phyloP scores from a whole-genome alignment of 345 rosid species.

The Gossypium mustelinum region DNA sequence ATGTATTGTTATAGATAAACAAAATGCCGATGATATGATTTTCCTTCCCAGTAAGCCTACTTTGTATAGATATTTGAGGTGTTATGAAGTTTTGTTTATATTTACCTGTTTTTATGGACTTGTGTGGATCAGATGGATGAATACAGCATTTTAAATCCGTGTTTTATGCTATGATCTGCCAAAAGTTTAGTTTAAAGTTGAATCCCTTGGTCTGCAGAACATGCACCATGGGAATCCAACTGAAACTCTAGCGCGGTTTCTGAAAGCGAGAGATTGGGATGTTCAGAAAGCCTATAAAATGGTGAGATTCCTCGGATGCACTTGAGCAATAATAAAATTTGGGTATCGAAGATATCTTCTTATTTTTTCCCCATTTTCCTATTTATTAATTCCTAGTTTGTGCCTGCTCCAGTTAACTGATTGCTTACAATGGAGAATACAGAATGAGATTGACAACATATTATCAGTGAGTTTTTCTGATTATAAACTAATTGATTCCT shows the following conservation, averaged over 20 bases:
- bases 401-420: slow-evolving; percentile 64
- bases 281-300: slow-evolving; percentile 80
- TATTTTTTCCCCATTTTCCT: neutral
- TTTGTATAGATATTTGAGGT: neutral
- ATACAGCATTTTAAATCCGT: neutral
- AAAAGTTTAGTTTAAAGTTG: neutral
- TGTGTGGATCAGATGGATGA: slow-evolving; percentile 1
- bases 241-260: slow-evolving; percentile 69
- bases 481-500: neutral
- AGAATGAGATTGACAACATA: slow-evolving; percentile 76
- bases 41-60: neutral
- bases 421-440: slow-evolving; percentile 76
- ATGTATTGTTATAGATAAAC: neutral
- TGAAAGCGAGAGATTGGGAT: slow-evolving; percentile 92
- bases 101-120: neutral
- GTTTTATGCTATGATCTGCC: neutral
- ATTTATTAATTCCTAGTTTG: slow-evolving; percentile 18
- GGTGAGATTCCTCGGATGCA: slow-evolving; percentile 41
- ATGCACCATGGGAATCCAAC: slow-evolving; percentile 77
- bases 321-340: slow-evolving; percentile 1
- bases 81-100: neutral
- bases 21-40: neutral
- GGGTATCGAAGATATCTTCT: neutral
- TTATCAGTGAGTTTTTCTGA: slow-evolving; percentile 46
- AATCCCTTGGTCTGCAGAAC: slow-evolving; percentile 49